Evolutionary conservation across 495 filamentous ascomycete species (phyloP).

Genomic region (Sporormia fimetaria): DNA sequence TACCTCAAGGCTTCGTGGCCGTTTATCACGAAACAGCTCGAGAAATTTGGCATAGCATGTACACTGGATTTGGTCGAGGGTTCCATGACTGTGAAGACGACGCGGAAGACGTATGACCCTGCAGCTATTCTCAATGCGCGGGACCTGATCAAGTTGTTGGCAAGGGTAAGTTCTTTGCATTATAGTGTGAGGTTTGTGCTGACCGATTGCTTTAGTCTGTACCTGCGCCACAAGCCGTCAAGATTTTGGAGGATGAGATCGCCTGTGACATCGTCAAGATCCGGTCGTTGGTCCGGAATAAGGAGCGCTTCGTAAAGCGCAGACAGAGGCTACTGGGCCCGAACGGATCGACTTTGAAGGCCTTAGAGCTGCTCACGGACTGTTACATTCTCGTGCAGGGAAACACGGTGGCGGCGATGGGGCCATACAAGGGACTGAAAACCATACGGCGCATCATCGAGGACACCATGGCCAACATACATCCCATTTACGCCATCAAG

Average conservation of each 20-base stretch:
- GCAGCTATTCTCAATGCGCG: slow-evolving; percentile 89
- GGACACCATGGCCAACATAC: slow-evolving; percentile 83
- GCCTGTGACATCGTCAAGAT: slow-evolving; percentile 95
- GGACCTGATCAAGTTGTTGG: slow-evolving; percentile 85
- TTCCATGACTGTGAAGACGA: slow-evolving; percentile 91
- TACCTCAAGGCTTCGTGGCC: slow-evolving; percentile 93
- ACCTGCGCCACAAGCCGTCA: slow-evolving; percentile 82
- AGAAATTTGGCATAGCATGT: slow-evolving; percentile 73
- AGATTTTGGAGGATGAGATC: slow-evolving; percentile 83
- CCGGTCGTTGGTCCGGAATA: slow-evolving; percentile 76
- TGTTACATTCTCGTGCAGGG: slow-evolving; percentile 95
- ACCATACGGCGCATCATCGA: slow-evolving; percentile 82
- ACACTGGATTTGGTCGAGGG: slow-evolving; percentile 91
- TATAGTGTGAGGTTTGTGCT: too few species aligned
- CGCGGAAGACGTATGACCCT: slow-evolving; percentile 87
- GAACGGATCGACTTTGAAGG: slow-evolving; percentile 77
- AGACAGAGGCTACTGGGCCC: slow-evolving; percentile 85
- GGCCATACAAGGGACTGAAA: slow-evolving; percentile 82
- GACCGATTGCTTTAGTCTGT: too few species aligned
- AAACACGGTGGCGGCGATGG: slow-evolving; percentile 90
- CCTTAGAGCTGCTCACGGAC: slow-evolving; percentile 84
- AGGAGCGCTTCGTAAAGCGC: slow-evolving; percentile 94
- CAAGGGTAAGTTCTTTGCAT: too few species aligned
- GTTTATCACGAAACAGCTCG: slow-evolving; percentile 61
- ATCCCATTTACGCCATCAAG: slow-evolving; percentile 90